A percentile compares a stretch with the other conserved stretches of the same genome.
phyloP scores from a whole-genome alignment of 305 asterid species.

The Caryopteris hybrid region DNA sequence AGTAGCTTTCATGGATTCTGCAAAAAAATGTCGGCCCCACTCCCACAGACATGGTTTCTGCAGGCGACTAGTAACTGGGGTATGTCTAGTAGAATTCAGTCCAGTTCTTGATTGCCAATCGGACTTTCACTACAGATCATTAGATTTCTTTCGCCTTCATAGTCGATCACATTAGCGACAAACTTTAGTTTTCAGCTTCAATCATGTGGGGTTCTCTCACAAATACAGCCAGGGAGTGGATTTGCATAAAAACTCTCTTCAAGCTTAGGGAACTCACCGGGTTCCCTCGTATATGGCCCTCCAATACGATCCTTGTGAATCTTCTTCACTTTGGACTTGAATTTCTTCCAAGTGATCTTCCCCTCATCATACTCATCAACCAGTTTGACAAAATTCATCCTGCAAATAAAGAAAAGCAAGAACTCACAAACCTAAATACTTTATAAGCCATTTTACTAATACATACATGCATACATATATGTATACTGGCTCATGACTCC shows the following conservation, averaged over 20 bases:
- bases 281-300: constrained; percentile 80
- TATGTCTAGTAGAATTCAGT: neutral
- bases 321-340: constrained; percentile 66
- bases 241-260: constrained; percentile 97
- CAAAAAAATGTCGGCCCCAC: neutral
- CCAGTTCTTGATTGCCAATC: neutral
- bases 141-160: neutral
- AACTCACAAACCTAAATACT: neutral
- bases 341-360: constrained; percentile 70
- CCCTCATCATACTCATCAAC: constrained; percentile 77
- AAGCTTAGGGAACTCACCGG: constrained; percentile 83
- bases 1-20: neutral
- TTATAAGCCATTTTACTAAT: neutral
- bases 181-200: constrained; percentile 6
- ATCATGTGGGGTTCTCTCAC: constrained; percentile 50
- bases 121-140: constrained; percentile 11
- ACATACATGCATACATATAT: neutral
- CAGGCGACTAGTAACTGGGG: neutral
- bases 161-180: neutral
- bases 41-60: neutral
- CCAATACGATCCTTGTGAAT: constrained; percentile 72
- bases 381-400: constrained; percentile 77
- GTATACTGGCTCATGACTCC: no score
- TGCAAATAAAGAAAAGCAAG: constrained; percentile 21
- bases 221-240: constrained; percentile 90